A percentile compares a stretch with the other conserved stretches of the same genome.
phyloP scores from a whole-genome alignment of 2,329 filamentous ascomycete genomes.

The Nigrospora sphaerica region DNA sequence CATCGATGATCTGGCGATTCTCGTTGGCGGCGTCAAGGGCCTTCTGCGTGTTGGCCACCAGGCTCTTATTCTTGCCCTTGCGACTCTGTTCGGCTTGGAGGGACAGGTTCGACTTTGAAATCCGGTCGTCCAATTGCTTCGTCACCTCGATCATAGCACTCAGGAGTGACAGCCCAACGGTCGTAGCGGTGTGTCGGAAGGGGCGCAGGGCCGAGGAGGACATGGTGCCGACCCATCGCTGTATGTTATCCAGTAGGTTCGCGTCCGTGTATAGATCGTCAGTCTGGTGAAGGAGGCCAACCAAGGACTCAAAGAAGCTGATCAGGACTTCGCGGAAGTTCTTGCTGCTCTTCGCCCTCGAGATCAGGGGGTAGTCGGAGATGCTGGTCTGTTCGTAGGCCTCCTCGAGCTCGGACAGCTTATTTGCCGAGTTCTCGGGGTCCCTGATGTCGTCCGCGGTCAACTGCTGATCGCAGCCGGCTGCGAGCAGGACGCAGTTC shows the following conservation, averaged over 20 bases:
- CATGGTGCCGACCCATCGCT: slow-evolving; percentile 85
- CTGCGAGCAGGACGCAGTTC: slow-evolving; percentile 61
- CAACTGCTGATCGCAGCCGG: slow-evolving; percentile 75
- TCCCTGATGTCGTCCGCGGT: slow-evolving; percentile 81
- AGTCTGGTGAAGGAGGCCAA: slow-evolving; percentile 75
- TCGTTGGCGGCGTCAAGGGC: slow-evolving; percentile 64
- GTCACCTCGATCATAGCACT: slow-evolving; percentile 70
- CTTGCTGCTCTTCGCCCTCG: slow-evolving; percentile 67
- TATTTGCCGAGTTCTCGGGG: slow-evolving; percentile 75
- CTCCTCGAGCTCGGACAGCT: slow-evolving; percentile 77
- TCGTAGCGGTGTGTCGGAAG: slow-evolving; percentile 89
- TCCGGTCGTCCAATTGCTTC: slow-evolving; percentile 60
- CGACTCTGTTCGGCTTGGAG: slow-evolving; percentile 66
- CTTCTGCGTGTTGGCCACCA: slow-evolving; percentile 65
- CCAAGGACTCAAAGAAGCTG: slow-evolving; percentile 70
- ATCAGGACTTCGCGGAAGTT: slow-evolving; percentile 73
- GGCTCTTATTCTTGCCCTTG: slow-evolving; percentile 71
- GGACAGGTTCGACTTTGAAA: slow-evolving; percentile 72
- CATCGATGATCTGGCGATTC: slow-evolving; percentile 62
- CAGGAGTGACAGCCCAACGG: slow-evolving; percentile 73
- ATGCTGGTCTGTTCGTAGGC: slow-evolving; percentile 68
- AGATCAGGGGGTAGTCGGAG: slow-evolving; percentile 86
- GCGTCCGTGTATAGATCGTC: slow-evolving; percentile 71
- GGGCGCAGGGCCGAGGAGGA: slow-evolving; percentile 81
- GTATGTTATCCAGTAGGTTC: slow-evolving; percentile 78